phyloP scores from a whole-genome alignment of 1,284 basidiomycete species.

The Cryptococcus depauperatus region DNA sequence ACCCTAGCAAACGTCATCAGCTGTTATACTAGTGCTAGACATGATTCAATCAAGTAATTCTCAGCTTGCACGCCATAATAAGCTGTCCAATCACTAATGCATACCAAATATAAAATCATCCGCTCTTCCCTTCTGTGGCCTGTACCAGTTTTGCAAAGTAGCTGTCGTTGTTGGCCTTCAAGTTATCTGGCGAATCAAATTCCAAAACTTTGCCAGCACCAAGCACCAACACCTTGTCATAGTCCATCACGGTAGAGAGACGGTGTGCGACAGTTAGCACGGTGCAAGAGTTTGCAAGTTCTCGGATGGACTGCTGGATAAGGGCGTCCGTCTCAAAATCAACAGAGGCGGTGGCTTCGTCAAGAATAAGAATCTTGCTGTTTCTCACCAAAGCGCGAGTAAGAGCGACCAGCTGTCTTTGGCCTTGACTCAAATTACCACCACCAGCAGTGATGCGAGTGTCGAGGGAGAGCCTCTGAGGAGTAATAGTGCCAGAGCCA shows the following conservation, averaged over 20 bases:
- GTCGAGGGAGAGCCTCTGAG: constrained; percentile 41
- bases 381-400: constrained; percentile 51
- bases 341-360: constrained; percentile 49
- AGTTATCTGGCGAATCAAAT: constrained; percentile 51
- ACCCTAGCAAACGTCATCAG: too few species aligned
- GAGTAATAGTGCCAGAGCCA: constrained; percentile 25
- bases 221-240: constrained; percentile 50
- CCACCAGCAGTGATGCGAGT: constrained; percentile 47
- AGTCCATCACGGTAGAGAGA: constrained; percentile 49
- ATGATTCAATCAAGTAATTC: too few species aligned
- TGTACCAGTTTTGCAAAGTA: constrained; percentile 56
- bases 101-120: too few species aligned
- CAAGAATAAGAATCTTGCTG: constrained; percentile 51
- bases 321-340: constrained; percentile 48
- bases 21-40: too few species aligned
- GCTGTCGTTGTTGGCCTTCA: constrained; percentile 45
- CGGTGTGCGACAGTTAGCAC: constrained; percentile 47
- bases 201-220: constrained; percentile 51
- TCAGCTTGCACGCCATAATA: too few species aligned
- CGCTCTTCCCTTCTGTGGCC: constrained; percentile 38
- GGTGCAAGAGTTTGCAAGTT: constrained; percentile 44
- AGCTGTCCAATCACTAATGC: too few species aligned
- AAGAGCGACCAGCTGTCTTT: constrained; percentile 57
- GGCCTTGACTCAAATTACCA: constrained; percentile 60
- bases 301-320: constrained; percentile 49